Percentiles rank a stretch among this genome's conserved stretches.
phyloP scores from a whole-genome alignment of 2,329 filamentous ascomycete genomes.

The Pseudocercospora cruenta region DNA sequence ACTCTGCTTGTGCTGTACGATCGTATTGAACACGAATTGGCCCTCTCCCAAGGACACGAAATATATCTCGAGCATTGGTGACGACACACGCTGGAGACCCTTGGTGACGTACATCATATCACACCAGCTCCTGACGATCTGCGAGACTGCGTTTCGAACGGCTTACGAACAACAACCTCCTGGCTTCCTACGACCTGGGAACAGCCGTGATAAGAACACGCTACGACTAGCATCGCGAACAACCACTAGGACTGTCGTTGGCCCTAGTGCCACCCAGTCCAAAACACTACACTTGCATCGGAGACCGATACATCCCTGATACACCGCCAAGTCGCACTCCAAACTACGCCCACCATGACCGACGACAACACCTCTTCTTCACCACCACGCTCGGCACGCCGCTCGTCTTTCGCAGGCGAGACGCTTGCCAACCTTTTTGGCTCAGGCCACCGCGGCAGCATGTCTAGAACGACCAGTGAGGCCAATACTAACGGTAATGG shows the following conservation, averaged over 20 bases:
- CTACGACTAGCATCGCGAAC: slow-evolving; percentile 10
- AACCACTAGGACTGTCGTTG: slow-evolving; percentile 15
- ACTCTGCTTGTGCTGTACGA: neutral
- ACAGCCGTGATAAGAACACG: neutral
- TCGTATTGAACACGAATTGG: neutral
- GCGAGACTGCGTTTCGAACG: slow-evolving; percentile 8
- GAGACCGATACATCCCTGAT: neutral
- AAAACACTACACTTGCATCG: neutral
- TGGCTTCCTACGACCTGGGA: neutral
- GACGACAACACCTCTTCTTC: slow-evolving; percentile 25
- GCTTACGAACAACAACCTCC: neutral
- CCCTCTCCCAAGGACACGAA: neutral
- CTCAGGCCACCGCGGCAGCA: slow-evolving; percentile 35
- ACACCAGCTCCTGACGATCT: slow-evolving; percentile 7
- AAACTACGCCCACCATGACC: slow-evolving; percentile 21
- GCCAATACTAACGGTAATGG: slow-evolving; percentile 29
- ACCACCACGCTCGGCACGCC: slow-evolving; percentile 41
- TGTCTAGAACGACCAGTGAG: slow-evolving; percentile 37
- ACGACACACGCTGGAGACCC: neutral
- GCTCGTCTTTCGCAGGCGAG: slow-evolving; percentile 53
- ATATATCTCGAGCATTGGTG: neutral
- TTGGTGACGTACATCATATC: neutral
- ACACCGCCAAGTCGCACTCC: neutral
- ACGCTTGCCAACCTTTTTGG: slow-evolving; percentile 55
- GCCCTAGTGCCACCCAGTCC: slow-evolving; percentile 20